These are phyloP conservation scores for Candida boleticola DNA, from an alignment of 805 yeast species.

Conservation along the genomic window DNA sequence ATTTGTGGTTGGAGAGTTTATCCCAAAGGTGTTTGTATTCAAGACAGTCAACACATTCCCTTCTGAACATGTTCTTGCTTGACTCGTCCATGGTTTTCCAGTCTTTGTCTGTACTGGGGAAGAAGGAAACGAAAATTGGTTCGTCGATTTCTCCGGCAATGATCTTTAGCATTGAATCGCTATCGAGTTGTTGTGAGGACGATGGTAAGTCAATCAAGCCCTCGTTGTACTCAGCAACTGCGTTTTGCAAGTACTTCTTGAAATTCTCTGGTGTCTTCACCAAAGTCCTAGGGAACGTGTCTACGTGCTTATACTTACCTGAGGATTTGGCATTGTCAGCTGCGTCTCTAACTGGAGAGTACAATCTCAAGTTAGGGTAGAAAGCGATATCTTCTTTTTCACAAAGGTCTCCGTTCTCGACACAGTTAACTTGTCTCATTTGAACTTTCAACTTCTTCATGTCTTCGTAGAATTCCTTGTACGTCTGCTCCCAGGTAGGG, in stretches of 20 bases:
- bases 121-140: conserved; percentile 62
- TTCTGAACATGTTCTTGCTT: conserved; percentile 34
- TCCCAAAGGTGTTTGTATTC: conserved; percentile 59
- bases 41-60: conserved; percentile 46
- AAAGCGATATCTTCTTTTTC: conserved; percentile 54
- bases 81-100: conserved; percentile 28
- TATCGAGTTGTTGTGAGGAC: conserved; percentile 36
- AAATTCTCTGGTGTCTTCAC: conserved; percentile 50
- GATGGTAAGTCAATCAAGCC: conserved; percentile 39
- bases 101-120: conserved; percentile 55
- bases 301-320: conserved; percentile 30
- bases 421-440: conserved; percentile 82
- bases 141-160: conserved; percentile 48
- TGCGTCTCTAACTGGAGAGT: conserved; percentile 50
- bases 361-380: conserved; percentile 75
- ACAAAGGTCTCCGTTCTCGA: conserved; percentile 85
- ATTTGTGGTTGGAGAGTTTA: conserved; percentile 48
- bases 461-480: conserved; percentile 45
- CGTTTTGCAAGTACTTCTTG: conserved; percentile 52
- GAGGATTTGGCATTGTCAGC: conserved; percentile 21
- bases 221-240: conserved; percentile 45
- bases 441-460: conserved; percentile 44
- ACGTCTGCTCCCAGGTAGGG: conserved; percentile 79
- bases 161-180: conserved; percentile 44
- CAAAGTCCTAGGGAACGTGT: conserved; percentile 46